A percentile compares a stretch with the other conserved stretches of the same genome.
Evolutionary conservation across 2,329 filamentous ascomycete species (phyloP).

Genomic region (Stromatinia cepivora): DNA sequence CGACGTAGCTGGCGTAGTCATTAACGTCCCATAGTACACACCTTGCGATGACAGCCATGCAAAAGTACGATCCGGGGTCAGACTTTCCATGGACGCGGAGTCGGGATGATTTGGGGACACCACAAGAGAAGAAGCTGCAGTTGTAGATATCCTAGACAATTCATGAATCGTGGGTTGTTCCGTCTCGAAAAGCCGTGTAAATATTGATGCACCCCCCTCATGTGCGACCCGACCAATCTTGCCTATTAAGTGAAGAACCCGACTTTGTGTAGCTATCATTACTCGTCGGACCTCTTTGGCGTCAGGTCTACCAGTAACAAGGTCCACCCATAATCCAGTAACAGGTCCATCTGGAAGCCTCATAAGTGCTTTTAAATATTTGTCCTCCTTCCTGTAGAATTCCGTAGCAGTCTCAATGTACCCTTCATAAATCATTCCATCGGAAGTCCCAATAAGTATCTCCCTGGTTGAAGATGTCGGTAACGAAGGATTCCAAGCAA

Average conservation of each 20-base stretch:
- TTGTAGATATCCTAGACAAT: constrained; percentile 58
- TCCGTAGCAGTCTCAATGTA: constrained; percentile 94
- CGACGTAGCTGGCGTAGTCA: constrained; percentile 58
- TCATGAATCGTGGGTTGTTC: constrained; percentile 80
- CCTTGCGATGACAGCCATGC: constrained; percentile 90
- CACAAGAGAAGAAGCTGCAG: constrained; percentile 65
- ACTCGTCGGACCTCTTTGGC: constrained; percentile 70
- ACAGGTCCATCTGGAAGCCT: constrained; percentile 80
- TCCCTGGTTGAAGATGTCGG: constrained; percentile 93
- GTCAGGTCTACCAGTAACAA: constrained; percentile 56
- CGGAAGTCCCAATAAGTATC: constrained; percentile 87
- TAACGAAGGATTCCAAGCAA: constrained; percentile 92
- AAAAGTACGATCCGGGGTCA: constrained; percentile 69
- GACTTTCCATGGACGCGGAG: constrained; percentile 54
- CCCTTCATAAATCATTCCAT: constrained; percentile 92
- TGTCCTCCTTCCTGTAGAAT: constrained; percentile 93
- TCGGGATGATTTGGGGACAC: constrained; percentile 74
- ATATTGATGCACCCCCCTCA: constrained; percentile 83
- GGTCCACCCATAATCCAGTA: constrained; percentile 82
- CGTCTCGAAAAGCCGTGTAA: constrained; percentile 81
- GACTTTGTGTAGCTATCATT: constrained; percentile 74
- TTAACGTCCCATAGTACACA: constrained; percentile 80
- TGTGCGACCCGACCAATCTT: constrained; percentile 69
- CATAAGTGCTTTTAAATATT: constrained; percentile 82
- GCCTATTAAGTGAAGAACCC: constrained; percentile 79